Evolutionary conservation across 208 protist genomes (phyloP).

Genomic region (Acanthamoeba royreba): DNA sequence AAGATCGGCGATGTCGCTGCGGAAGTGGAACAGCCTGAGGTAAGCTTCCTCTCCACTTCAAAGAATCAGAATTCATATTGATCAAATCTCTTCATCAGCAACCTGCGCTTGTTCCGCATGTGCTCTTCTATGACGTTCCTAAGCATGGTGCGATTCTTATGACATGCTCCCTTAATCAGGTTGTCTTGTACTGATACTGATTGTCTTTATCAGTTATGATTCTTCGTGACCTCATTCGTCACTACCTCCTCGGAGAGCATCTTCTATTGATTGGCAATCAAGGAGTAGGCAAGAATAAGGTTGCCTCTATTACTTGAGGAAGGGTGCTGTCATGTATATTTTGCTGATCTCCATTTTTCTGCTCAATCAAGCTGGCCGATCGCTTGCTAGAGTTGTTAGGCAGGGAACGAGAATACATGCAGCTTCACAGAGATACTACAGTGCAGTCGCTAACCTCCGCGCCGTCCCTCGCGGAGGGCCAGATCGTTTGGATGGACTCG

Average conservation of each 20-base stretch:
- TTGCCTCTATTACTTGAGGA: too few relatives aligned
- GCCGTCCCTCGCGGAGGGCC: constrained; percentile 85
- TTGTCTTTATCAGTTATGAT: too few relatives aligned
- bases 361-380: constrained; percentile 72
- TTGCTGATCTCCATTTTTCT: background rate
- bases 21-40: constrained; percentile 10
- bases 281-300: constrained; percentile 95
- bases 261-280: constrained; percentile 94
- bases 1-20: constrained; percentile 5
- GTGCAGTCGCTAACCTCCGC: constrained; percentile 90
- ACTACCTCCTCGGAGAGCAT: constrained; percentile 76
- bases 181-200: background rate
- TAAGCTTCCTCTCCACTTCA: too few relatives aligned
- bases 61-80: too few relatives aligned
- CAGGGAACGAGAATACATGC: constrained; percentile 92
- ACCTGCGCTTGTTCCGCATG: constrained; percentile 85
- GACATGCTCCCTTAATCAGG: too few relatives aligned
- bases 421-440: constrained; percentile 92
- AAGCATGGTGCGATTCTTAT: constrained; percentile 82
- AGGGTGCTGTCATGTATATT: too few relatives aligned
- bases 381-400: constrained; percentile 85
- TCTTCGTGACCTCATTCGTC: constrained; percentile 86
- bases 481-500: constrained; percentile 89
- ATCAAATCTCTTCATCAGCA: constrained; percentile 58
- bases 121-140: constrained; percentile 88